A percentile compares a stretch with the other conserved stretches of the same genome.
phyloP scores from a whole-genome alignment of 495 filamentous ascomycete genomes.

The Platismatia glauca region DNA sequence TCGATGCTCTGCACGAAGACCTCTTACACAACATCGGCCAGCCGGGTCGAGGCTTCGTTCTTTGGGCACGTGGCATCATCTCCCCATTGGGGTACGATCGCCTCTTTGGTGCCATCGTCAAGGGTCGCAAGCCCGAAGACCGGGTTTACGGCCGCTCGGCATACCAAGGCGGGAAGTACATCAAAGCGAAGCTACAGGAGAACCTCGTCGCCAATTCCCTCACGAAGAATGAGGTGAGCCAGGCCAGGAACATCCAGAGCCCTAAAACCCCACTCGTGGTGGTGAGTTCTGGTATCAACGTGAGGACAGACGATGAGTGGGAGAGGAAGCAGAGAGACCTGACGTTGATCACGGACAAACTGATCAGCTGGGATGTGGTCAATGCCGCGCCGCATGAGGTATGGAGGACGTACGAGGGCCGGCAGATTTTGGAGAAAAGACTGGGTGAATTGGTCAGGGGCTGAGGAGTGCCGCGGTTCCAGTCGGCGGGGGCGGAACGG shows the following conservation, averaged over 20 bases:
- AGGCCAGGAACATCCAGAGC: conserved; percentile 66
- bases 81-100: conserved; percentile 80
- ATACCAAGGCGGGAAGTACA: conserved; percentile 68
- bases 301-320: conserved; percentile 56
- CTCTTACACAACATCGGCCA: conserved; percentile 57
- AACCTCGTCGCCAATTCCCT: conserved; percentile 76
- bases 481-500: background rate
- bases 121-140: conserved; percentile 70
- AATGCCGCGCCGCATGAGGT: conserved; percentile 77
- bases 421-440: conserved; percentile 60
- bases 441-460: conserved; percentile 48
- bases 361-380: conserved; percentile 81
- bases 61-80: conserved; percentile 79
- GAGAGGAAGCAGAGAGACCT: conserved; percentile 71
- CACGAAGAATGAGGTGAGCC: conserved; percentile 69
- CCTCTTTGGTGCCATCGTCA: conserved; percentile 65
- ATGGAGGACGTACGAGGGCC: conserved; percentile 63
- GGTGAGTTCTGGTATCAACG: conserved; percentile 68
- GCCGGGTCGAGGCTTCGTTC: conserved; percentile 63
- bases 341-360: conserved; percentile 63
- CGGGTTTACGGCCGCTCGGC: conserved; percentile 69
- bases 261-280: conserved; percentile 63
- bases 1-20: conserved; percentile 83
- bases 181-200: conserved; percentile 89
- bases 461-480: background rate